Percentiles rank a stretch among this genome's conserved stretches.
These are phyloP conservation scores for Brassica nigra DNA, from an alignment of 345 rosid genomes.

Conservation along the genomic window DNA sequence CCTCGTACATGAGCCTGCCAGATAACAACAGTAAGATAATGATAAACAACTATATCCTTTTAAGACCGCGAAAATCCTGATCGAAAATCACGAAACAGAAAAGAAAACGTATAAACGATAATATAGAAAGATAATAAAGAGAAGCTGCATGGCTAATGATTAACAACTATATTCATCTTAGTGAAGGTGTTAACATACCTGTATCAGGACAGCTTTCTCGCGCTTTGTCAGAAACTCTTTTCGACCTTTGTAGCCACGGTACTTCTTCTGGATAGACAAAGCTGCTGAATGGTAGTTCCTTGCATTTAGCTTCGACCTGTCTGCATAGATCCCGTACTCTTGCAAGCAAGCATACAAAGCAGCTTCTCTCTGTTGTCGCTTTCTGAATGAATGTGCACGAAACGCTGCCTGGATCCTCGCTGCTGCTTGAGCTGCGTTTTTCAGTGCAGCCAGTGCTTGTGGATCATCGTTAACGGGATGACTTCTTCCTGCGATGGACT, in stretches of 20 bases:
- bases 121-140: constrained; percentile 8
- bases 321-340: constrained; percentile 64
- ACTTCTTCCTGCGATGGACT: constrained; percentile 47
- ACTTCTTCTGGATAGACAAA: constrained; percentile 92
- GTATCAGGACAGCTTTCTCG: constrained; percentile 87
- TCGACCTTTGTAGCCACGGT: constrained; percentile 85
- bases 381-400: constrained; percentile 92
- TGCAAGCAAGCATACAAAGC: constrained; percentile 42
- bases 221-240: constrained; percentile 69
- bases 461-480: constrained; percentile 21
- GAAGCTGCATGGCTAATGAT: not conserved
- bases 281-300: constrained; percentile 69
- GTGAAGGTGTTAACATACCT: constrained; percentile 48
- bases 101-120: not conserved
- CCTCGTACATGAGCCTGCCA: constrained; percentile 95
- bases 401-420: constrained; percentile 93
- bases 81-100: too few relatives aligned
- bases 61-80: too few relatives aligned
- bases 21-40: too few relatives aligned
- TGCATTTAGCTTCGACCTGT: constrained; percentile 57
- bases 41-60: not conserved
- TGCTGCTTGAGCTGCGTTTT: constrained; percentile 91
- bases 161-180: constrained; percentile 10
- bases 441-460: constrained; percentile 77
- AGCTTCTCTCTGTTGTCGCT: constrained; percentile 49